Conservation (phyloP, 345 rosid species). For the Cardamine occulta region DNA sequence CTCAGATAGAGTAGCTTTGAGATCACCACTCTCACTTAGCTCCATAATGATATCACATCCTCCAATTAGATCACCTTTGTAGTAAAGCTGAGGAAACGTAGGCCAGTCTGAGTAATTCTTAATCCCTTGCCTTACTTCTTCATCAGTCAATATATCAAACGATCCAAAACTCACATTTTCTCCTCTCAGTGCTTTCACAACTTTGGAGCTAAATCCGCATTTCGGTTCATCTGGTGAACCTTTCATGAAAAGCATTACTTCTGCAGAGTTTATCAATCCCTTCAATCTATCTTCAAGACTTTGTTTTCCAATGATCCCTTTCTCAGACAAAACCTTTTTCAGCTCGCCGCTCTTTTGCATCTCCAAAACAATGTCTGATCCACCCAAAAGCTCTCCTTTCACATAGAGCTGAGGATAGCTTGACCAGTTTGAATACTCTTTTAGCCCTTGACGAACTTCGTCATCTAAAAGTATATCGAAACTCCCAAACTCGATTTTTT, state of each 20-base stretch:
- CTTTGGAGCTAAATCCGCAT: conserved; percentile 97
- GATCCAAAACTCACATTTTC: conserved; percentile 73
- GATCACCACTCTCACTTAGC: conserved; percentile 68
- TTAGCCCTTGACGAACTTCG: conserved; percentile 92
- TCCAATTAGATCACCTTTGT: conserved; percentile 94
- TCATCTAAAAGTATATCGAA: conserved; percentile 81
- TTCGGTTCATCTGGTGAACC: conserved; percentile 86
- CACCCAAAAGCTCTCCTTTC: conserved; percentile 82
- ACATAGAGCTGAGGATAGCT: conserved; percentile 93
- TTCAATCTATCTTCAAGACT: conserved; percentile 66
- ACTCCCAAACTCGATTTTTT: conserved; percentile 70
- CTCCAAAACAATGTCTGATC: conserved; percentile 88
- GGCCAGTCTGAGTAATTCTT: conserved; percentile 95
- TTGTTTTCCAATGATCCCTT: conserved; percentile 58
- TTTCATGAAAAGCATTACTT: conserved; percentile 95
- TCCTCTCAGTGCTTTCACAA: conserved; percentile 76
- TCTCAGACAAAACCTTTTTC: conserved; percentile 61
- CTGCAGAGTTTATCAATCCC: conserved; percentile 62
- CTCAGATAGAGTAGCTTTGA: conserved; percentile 79
- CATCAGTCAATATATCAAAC: conserved; percentile 78
- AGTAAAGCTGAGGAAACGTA: conserved; percentile 92
- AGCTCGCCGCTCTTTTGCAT: conserved; percentile 98
- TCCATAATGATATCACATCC: conserved; percentile 94
- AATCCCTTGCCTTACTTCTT: conserved; percentile 93
- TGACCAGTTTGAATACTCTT: conserved; percentile 94